These are phyloP conservation scores for Pelargonium myrrhifolium DNA, from an alignment of 441 rosid genomes.

Conservation along the genomic window DNA sequence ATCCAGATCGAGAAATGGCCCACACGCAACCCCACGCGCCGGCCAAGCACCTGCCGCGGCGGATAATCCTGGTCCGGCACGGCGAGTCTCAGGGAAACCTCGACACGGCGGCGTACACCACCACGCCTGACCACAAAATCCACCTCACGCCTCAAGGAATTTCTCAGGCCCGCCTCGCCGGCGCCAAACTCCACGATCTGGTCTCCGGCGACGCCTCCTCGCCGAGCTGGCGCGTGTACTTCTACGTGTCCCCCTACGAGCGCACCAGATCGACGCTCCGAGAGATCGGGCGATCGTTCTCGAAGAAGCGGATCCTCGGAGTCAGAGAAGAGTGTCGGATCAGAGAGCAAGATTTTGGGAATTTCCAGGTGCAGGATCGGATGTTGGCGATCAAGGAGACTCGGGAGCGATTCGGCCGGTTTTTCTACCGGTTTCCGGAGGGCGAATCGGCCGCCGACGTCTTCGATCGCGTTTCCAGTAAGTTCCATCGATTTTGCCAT, in stretches of 20 bases:
- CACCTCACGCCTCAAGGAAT: constrained; percentile 52
- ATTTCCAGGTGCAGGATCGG: constrained; percentile 84
- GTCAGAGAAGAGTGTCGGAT: constrained; percentile 86
- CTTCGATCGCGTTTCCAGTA: constrained; percentile 91
- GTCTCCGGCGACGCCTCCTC: constrained; percentile 27
- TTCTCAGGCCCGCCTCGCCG: constrained; percentile 54
- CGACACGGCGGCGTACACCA: constrained; percentile 63
- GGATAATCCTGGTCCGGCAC: constrained; percentile 87
- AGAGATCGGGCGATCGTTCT: constrained; percentile 80
- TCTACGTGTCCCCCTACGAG: constrained; percentile 88
- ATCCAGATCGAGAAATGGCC: not conserved
- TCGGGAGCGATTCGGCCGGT: constrained; percentile 71
- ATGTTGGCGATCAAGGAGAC: constrained; percentile 66
- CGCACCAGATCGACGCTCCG: constrained; percentile 85
- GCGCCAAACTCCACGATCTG: constrained; percentile 38
- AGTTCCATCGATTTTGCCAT: constrained; percentile 11
- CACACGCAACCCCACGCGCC: constrained; percentile 15
- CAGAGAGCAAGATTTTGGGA: constrained; percentile 94
- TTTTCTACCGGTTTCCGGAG: constrained; percentile 87
- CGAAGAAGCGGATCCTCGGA: constrained; percentile 60
- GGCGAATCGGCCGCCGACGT: constrained; percentile 99
- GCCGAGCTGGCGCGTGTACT: constrained; percentile 63
- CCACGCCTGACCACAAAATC: constrained; percentile 83
- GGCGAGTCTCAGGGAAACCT: constrained; percentile 92
- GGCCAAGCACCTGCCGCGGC: constrained; percentile 40